Percentiles rank a stretch among this genome's conserved stretches.
These are phyloP conservation scores for Pyronema omphalodes DNA, from an alignment of 495 filamentous ascomycete genomes.

Conservation along the genomic window DNA sequence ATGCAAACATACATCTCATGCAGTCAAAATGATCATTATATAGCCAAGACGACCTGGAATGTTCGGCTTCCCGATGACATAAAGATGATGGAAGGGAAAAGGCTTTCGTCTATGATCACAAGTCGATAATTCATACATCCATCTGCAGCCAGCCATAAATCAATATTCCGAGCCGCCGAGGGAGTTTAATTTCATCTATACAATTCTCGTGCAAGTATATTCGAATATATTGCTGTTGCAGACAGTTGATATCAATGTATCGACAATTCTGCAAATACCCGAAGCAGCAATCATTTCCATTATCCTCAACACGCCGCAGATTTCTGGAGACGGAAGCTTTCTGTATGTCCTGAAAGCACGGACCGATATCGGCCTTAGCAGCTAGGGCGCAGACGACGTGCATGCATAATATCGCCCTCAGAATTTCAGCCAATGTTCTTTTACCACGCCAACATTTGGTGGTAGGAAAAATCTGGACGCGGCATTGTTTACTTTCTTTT, in stretches of 20 bases:
- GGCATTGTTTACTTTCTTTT: not conserved
- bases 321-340: not conserved
- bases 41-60: too few species aligned
- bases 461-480: not conserved
- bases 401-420: not conserved
- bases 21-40: too few species aligned
- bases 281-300: constrained; percentile 1
- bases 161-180: not conserved
- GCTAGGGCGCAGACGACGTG: not conserved
- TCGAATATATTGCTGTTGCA: not conserved
- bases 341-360: not conserved
- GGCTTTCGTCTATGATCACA: not conserved
- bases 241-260: not conserved
- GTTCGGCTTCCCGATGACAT: not conserved
- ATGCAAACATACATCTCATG: not conserved
- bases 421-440: not conserved
- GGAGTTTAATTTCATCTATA: not conserved
- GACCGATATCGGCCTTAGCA: not conserved
- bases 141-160: not conserved
- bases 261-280: not conserved
- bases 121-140: not conserved
- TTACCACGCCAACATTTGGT: not conserved
- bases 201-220: not conserved
- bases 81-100: not conserved
- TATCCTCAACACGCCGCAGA: not conserved